Evolutionary conservation across 352 stramenopile genomes (phyloP).

Genomic region (Globisporangium mamillatum): DNA sequence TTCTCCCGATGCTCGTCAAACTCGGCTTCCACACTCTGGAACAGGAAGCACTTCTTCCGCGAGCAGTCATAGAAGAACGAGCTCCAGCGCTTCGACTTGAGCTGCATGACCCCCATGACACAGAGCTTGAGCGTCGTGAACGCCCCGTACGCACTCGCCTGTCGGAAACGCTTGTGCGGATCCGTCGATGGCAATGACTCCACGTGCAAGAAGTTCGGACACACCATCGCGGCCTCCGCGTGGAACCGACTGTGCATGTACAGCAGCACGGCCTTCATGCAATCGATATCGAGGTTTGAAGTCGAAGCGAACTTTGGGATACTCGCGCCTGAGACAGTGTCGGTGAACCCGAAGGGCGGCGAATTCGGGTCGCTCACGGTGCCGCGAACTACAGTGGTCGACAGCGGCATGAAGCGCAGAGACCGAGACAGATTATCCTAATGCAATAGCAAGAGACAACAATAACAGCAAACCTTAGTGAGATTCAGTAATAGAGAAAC

Average conservation of each 20-base stretch:
- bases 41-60: slow-evolving; percentile 7
- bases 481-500: too few relatives aligned
- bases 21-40: background rate
- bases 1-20: slow-evolving; percentile 6
- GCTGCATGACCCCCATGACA: slow-evolving; percentile 5
- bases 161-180: background rate
- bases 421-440: background rate
- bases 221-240: background rate
- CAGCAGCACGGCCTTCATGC: slow-evolving; percentile 7
- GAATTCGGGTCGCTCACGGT: background rate
- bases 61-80: background rate
- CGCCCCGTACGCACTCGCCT: slow-evolving; percentile 4
- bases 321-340: slow-evolving; percentile 5
- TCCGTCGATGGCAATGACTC: background rate
- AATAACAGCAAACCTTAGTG: too few relatives aligned
- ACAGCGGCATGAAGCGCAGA: slow-evolving; percentile 1
- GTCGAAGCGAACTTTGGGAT: background rate
- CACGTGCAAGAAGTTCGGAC: background rate
- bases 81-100: slow-evolving; percentile 1
- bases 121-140: slow-evolving; percentile 6
- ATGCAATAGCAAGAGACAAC: background rate
- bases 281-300: slow-evolving; percentile 5
- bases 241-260: slow-evolving; percentile 8
- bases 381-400: background rate
- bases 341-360: slow-evolving; percentile 4